Evolutionary conservation across 2,329 filamentous ascomycete genomes (phyloP).

Genomic region (Apiospora hydei): DNA sequence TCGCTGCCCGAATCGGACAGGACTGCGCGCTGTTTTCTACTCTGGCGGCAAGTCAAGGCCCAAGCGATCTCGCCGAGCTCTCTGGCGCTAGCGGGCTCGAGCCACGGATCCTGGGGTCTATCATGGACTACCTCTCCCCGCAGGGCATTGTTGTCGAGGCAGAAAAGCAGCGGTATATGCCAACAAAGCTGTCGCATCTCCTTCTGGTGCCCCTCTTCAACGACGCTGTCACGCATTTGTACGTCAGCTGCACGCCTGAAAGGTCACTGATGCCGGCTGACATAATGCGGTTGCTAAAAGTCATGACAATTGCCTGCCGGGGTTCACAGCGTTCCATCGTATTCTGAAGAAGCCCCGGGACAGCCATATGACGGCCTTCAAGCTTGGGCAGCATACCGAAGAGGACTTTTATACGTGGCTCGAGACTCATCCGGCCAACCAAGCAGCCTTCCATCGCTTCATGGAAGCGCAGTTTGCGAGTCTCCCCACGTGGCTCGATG

Average conservation of each 20-base stretch:
- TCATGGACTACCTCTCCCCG: conserved; percentile 10
- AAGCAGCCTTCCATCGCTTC: conserved; percentile 15
- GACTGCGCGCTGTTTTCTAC: background rate
- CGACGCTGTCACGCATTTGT: conserved; percentile 16
- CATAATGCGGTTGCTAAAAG: background rate
- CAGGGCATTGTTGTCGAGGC: background rate
- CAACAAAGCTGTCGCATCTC: background rate
- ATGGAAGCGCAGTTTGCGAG: conserved; percentile 18
- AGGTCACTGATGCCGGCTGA: background rate
- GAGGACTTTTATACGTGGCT: conserved; percentile 13
- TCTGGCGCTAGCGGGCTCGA: background rate
- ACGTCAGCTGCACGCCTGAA: background rate
- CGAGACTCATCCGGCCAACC: background rate
- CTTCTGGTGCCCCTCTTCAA: background rate
- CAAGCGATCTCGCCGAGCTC: background rate
- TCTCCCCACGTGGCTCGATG: conserved; percentile 9
- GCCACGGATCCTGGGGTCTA: background rate
- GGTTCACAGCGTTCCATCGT: background rate
- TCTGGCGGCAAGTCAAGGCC: background rate
- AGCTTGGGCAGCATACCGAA: conserved; percentile 7
- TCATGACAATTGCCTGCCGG: conserved; percentile 3
- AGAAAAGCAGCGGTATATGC: background rate
- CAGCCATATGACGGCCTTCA: background rate
- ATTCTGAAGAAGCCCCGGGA: background rate
- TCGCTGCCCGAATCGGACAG: conserved; percentile 2